Base-by-base conservation (phyloP, 1,284 basidiomycete species). In the Apiotrichum siamense region DNA sequence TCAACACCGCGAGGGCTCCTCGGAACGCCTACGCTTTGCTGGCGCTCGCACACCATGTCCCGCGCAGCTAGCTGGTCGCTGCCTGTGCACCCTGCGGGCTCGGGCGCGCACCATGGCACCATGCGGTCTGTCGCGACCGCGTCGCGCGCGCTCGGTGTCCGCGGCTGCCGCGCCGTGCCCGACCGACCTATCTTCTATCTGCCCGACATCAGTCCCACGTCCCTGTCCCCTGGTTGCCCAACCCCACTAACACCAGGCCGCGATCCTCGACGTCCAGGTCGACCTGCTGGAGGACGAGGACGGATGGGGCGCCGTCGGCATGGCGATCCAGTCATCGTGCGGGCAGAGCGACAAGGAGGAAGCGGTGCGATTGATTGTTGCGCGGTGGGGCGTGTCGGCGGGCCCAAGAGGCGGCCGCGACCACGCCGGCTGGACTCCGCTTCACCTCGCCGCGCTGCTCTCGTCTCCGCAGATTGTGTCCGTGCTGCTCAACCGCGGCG, bases 401-500 rank as follows among this genome's bases (percentile, higher is more conserved):
- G 68, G 67, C 13, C 65, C 62, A 9, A 48, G 64, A 31, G 48
- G 42, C 7, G 63, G 64, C 2, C 55, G 61, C 29, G 64, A 67
- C 54, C 48, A 51, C 90, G 88, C 81, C 52, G 92, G 93, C 36
- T 97, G 93, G 93, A 92, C 89, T 3, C 84, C 93, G 1, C 77
- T 98, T n/a, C 94, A 97, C 69, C 87, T 94, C 76, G 91, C 93
- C 11, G 87, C 86, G 15, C 75, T 97, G 50, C 77, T 89, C 41
- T 85, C 90, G 13, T 90, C 94, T 31, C 86, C 93, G 7, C 92
- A 92, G 1, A 78, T 97, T 17, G 83, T 97, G 31, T 89, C 91
- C 0, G 87, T 90, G 77, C 79, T 98, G 24, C 84, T 97, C 73
- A 93, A 88, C 17, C 88, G 90, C 61, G 91, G 92, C 36, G 87